Conservation (phyloP, 176 grass and related monocot genomes). For the Puccinellia tenuiflora region DNA sequence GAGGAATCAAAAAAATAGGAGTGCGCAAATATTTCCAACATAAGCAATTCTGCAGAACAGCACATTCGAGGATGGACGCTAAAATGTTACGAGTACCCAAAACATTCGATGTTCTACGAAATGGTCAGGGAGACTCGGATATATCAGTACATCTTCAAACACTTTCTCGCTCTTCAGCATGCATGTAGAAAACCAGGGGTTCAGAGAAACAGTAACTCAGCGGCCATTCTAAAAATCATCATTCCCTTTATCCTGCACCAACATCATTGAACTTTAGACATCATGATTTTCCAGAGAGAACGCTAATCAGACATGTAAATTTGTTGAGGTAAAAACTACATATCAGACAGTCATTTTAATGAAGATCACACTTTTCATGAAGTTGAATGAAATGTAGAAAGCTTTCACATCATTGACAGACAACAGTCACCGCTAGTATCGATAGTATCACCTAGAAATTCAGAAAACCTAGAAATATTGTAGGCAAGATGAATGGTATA, state of each 20-base stretch:
- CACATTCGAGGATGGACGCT: not conserved
- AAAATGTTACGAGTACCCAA: not conserved
- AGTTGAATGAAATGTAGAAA: not conserved
- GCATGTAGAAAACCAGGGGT: not conserved
- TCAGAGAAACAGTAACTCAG: not conserved
- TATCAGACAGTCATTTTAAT: not conserved
- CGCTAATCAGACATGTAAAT: not conserved
- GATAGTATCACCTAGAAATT: not conserved
- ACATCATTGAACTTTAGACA: constrained; percentile 21
- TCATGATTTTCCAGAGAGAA: not conserved
- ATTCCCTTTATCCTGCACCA: constrained; percentile 37
- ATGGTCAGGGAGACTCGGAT: not conserved
- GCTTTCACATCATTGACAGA: not conserved
- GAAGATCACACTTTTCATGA: not conserved
- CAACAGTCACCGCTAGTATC: not conserved
- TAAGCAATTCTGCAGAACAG: not conserved
- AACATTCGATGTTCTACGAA: not conserved
- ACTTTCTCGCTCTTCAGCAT: constrained; percentile 18
- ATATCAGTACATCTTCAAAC: not conserved
- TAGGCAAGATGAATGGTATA: not conserved
- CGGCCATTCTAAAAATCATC: constrained; percentile 20
- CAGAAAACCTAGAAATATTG: not conserved
- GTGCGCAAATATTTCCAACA: not conserved
- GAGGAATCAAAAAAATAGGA: not conserved
- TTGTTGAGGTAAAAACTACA: not conserved